phyloP scores from a whole-genome alignment of 2,329 filamentous ascomycete species.

The Aspergillus neotritici region DNA sequence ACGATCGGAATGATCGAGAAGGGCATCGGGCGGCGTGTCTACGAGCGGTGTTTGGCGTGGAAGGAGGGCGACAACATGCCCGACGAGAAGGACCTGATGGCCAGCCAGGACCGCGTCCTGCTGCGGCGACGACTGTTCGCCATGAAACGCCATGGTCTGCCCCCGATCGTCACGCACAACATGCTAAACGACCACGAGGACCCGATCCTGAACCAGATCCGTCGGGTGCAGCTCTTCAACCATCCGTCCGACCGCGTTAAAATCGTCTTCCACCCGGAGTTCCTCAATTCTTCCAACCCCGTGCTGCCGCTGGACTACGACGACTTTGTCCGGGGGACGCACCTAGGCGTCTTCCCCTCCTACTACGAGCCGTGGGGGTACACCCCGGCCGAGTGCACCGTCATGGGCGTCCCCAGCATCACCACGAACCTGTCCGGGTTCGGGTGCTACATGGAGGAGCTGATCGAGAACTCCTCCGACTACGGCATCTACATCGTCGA shows the following conservation, averaged over 20 bases:
- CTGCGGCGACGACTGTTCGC: constrained; percentile 87
- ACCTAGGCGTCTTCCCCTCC: constrained; percentile 90
- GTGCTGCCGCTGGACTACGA: constrained; percentile 95
- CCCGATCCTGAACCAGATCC: constrained; percentile 90
- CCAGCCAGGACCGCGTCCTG: constrained; percentile 83
- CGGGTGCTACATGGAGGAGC: constrained; percentile 98
- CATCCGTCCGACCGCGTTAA: constrained; percentile 92
- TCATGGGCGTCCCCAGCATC: constrained; percentile 98
- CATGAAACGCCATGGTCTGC: constrained; percentile 87
- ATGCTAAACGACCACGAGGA: constrained; percentile 94
- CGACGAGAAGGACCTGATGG: constrained; percentile 94
- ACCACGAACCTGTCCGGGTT: constrained; percentile 97
- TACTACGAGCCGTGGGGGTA: constrained; percentile 99
- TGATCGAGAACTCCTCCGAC: constrained; percentile 96
- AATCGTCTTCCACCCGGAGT: constrained; percentile 96
- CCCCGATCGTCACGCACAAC: constrained; percentile 97
- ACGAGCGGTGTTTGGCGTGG: constrained; percentile 91
- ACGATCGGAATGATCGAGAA: constrained; percentile 89
- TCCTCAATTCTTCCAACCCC: constrained; percentile 90
- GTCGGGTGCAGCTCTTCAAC: constrained; percentile 95
- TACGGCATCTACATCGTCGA: constrained; percentile 99
- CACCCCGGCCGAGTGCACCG: constrained; percentile 94
- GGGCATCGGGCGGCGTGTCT: constrained; percentile 87
- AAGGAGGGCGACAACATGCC: constrained; percentile 89
- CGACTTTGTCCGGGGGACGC: constrained; percentile 94